Evolutionary conservation across 2,329 filamentous ascomycete species (phyloP).

Genomic region (Colletotrichum magnum): DNA sequence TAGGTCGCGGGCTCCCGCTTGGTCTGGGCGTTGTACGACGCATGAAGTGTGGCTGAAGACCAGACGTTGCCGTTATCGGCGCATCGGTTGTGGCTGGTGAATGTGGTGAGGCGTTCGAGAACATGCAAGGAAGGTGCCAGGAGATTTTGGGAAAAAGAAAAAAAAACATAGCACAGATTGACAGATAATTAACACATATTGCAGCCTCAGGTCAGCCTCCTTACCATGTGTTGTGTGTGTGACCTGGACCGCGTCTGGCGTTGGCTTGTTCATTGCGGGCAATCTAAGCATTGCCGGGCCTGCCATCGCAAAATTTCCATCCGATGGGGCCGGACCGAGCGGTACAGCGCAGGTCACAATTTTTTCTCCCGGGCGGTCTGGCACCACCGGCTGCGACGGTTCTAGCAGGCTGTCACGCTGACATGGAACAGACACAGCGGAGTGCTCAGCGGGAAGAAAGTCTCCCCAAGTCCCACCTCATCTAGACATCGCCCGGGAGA

Average conservation of each 20-base stretch:
- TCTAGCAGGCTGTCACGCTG: constrained; percentile 19
- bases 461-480: background rate
- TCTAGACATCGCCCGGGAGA: too few species aligned
- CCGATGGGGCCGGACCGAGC: constrained; percentile 33
- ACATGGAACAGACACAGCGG: constrained; percentile 18
- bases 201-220: background rate
- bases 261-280: background rate
- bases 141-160: background rate
- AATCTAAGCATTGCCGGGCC: background rate
- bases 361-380: background rate
- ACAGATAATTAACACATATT: background rate
- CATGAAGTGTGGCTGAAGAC: constrained; percentile 32
- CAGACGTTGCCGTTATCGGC: constrained; percentile 8
- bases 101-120: background rate
- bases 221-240: background rate
- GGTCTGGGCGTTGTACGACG: background rate
- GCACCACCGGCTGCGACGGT: constrained; percentile 2
- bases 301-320: constrained; percentile 40
- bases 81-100: background rate
- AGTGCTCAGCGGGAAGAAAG: constrained; percentile 13
- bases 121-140: background rate
- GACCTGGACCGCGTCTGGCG: background rate
- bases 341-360: constrained; percentile 16
- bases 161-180: background rate
- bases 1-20: background rate